Evolutionary conservation across 2,329 filamentous ascomycete species (phyloP).

Genomic region (Calonectria henricotiae): DNA sequence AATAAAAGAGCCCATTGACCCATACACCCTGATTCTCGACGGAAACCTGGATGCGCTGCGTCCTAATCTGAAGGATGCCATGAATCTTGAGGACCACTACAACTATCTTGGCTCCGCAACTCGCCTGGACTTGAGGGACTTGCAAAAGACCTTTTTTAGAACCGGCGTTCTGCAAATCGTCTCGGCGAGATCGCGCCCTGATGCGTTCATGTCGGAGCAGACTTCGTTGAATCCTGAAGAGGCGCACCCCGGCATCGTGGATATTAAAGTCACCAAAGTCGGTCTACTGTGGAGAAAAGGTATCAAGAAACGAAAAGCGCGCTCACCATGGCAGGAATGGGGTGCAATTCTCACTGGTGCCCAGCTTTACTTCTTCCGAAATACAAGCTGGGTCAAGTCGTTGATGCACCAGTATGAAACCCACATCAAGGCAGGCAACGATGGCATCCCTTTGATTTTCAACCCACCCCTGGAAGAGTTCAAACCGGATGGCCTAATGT

Average conservation of each 20-base stretch:
- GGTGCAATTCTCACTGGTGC: slow-evolving; percentile 97
- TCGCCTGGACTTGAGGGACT: slow-evolving; percentile 83
- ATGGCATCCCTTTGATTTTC: slow-evolving; percentile 86
- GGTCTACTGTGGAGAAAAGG: slow-evolving; percentile 96
- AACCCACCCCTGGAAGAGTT: slow-evolving; percentile 92
- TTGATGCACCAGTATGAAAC: slow-evolving; percentile 90
- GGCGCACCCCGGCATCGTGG: slow-evolving; percentile 92
- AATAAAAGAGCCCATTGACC: slow-evolving; percentile 90
- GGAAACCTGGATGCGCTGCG: slow-evolving; percentile 87
- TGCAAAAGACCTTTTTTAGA: slow-evolving; percentile 92
- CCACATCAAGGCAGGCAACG: slow-evolving; percentile 84
- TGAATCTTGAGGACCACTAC: slow-evolving; percentile 93
- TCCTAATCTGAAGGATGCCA: slow-evolving; percentile 91
- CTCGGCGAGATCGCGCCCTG: slow-evolving; percentile 91
- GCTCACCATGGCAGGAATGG: slow-evolving; percentile 99
- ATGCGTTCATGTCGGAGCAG: slow-evolving; percentile 93
- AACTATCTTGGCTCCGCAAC: slow-evolving; percentile 85
- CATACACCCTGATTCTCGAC: slow-evolving; percentile 94
- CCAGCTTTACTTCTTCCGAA: slow-evolving; percentile 96
- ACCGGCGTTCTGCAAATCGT: slow-evolving; percentile 96
- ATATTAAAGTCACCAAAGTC: slow-evolving; percentile 98
- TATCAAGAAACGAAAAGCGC: slow-evolving; percentile 90
- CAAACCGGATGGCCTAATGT: slow-evolving; percentile 94
- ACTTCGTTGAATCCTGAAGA: slow-evolving; percentile 89
- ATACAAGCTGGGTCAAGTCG: slow-evolving; percentile 92